These are phyloP conservation scores for Aegle marmelos DNA, from an alignment of 345 rosid species.

Conservation along the genomic window DNA sequence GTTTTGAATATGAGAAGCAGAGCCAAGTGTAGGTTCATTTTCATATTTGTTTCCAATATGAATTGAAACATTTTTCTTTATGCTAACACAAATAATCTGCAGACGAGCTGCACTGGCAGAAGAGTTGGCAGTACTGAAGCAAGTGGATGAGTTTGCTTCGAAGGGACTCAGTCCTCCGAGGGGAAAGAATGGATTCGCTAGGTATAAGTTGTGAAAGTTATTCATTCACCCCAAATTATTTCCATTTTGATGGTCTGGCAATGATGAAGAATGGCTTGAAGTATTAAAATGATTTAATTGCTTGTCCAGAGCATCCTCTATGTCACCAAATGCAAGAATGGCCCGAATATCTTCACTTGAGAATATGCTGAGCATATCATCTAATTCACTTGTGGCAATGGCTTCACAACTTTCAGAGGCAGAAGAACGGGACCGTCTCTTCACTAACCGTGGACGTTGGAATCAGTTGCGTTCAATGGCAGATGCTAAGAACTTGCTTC, in stretches of 20 bases:
- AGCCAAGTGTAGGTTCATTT: constrained; percentile 81
- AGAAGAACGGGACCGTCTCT: constrained; percentile 90
- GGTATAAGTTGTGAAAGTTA: constrained; percentile 40
- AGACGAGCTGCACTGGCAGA: constrained; percentile 96
- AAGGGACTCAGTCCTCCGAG: constrained; percentile 94
- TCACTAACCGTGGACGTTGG: constrained; percentile 95
- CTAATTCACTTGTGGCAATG: constrained; percentile 94
- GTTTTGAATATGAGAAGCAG: constrained; percentile 93
- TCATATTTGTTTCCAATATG: constrained; percentile 1
- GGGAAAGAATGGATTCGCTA: constrained; percentile 86
- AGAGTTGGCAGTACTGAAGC: constrained; percentile 83
- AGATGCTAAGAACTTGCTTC: constrained; percentile 95
- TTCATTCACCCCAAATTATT: not conserved
- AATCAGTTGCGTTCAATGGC: constrained; percentile 97
- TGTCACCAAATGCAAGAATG: constrained; percentile 92
- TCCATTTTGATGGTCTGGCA: not conserved
- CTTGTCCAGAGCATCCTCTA: constrained; percentile 77
- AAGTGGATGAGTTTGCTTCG: constrained; percentile 82
- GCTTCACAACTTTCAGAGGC: constrained; percentile 99
- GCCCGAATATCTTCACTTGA: constrained; percentile 90
- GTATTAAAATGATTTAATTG: constrained; percentile 15
- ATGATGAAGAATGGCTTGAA: not conserved
- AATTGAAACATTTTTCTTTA: not conserved
- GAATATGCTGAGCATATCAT: constrained; percentile 87
- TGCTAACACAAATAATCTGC: constrained; percentile 13